Conservation (phyloP, 2,329 filamentous ascomycete genomes). For the Aspergillus felis region DNA sequence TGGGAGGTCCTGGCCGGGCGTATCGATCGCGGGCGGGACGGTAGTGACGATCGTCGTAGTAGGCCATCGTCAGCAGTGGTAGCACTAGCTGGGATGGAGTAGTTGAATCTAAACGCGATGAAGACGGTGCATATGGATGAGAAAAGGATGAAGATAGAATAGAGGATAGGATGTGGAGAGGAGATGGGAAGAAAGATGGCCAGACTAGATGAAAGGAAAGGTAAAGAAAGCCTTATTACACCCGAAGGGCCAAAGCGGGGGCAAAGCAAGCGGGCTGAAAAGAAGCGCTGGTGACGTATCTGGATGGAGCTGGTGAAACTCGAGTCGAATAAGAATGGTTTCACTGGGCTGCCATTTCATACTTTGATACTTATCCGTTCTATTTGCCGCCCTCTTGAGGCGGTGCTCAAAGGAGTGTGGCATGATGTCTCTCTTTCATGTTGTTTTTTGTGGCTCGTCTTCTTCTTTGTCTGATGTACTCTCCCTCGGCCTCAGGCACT, state of each 20-base stretch:
- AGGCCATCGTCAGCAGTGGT: slow-evolving; percentile 27
- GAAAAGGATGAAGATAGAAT: slow-evolving; percentile 1
- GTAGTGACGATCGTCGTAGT: slow-evolving; percentile 34
- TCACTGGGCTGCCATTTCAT: neutral
- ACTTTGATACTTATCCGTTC: no score
- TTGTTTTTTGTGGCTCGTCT: no score
- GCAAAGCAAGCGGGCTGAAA: neutral
- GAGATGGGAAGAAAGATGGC: slow-evolving; percentile 7
- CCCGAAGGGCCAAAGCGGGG: neutral
- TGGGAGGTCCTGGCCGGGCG: slow-evolving; percentile 17
- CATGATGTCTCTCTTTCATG: neutral
- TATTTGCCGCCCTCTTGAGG: neutral
- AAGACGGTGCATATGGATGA: neutral
- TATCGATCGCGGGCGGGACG: slow-evolving; percentile 29
- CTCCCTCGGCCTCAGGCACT: neutral
- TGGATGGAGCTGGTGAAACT: neutral
- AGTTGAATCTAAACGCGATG: slow-evolving; percentile 1
- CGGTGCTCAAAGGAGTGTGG: neutral
- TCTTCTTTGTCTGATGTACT: neutral
- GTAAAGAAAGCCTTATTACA: neutral
- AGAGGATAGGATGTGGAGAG: neutral
- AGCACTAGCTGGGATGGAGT: neutral
- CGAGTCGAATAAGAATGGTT: neutral
- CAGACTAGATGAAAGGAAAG: slow-evolving; percentile 3
- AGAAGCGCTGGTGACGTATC: neutral